Conservation (phyloP, 768 basidiomycete species). For the Tricholoma flavovirens region DNA sequence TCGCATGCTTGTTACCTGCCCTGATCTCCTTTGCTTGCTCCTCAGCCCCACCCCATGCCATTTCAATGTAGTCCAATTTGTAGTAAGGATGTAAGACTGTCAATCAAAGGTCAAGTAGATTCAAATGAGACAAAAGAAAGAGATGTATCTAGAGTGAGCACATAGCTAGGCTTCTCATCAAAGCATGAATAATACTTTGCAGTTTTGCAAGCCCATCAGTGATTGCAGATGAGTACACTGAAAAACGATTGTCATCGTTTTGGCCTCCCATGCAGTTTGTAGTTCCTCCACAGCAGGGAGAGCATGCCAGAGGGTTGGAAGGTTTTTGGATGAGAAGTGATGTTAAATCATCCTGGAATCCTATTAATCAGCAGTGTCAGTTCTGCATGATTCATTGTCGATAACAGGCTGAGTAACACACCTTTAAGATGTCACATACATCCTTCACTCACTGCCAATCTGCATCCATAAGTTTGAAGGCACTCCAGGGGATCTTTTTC, state of each 20-base stretch:
- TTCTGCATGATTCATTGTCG: too few species aligned
- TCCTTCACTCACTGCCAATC: slow-evolving; percentile 7
- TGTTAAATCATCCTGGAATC: slow-evolving; percentile 17
- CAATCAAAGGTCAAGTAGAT: slow-evolving; percentile 7
- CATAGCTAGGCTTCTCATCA: slow-evolving; percentile 13
- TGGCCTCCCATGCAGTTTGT: slow-evolving; percentile 22
- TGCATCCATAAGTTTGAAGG: background rate
- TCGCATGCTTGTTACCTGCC: slow-evolving; percentile 12
- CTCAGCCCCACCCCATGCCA: slow-evolving; percentile 20
- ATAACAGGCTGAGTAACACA: background rate
- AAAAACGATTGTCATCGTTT: slow-evolving; percentile 6
- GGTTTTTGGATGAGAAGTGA: slow-evolving; percentile 19
- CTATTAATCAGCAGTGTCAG: slow-evolving; percentile 4
- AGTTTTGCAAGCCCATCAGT: slow-evolving; percentile 18
- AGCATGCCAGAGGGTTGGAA: slow-evolving; percentile 19
- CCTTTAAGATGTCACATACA: slow-evolving; percentile 2
- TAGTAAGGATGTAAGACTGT: slow-evolving; percentile 26
- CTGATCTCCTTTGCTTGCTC: slow-evolving; percentile 16
- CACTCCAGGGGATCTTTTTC: slow-evolving; percentile 6
- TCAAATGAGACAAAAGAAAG: too few species aligned
- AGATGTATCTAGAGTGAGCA: slow-evolving; percentile 22
- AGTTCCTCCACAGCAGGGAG: slow-evolving; percentile 25
- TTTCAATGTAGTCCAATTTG: slow-evolving; percentile 21
- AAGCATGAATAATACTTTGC: slow-evolving; percentile 16
- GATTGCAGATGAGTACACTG: slow-evolving; percentile 15